Conservation (phyloP, 2,329 filamentous ascomycete genomes). For the Trichoderma simmonsii region DNA sequence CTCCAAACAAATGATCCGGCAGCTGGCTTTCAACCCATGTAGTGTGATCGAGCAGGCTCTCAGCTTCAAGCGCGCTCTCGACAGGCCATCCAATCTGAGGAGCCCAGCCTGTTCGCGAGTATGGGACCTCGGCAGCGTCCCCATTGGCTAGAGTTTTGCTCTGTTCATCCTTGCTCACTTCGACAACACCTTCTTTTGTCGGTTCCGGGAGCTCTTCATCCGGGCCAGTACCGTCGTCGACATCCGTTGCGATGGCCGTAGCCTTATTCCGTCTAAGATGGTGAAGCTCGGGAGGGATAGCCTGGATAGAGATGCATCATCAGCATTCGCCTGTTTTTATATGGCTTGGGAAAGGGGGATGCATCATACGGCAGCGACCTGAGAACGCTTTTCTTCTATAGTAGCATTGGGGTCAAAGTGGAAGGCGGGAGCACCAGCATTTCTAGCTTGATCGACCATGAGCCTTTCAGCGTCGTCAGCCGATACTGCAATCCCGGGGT, state of each 20-base stretch:
- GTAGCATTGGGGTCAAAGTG: constrained; percentile 84
- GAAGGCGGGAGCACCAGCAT: constrained; percentile 76
- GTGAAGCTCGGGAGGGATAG: constrained; percentile 39
- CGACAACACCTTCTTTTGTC: constrained; percentile 65
- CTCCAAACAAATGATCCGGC: constrained; percentile 87
- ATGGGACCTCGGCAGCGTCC: constrained; percentile 47
- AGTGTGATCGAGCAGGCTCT: constrained; percentile 79
- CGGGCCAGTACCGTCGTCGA: constrained; percentile 65
- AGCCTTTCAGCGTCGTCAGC: constrained; percentile 69
- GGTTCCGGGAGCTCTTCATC: constrained; percentile 76
- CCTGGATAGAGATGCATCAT: constrained; percentile 26
- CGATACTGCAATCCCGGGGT: constrained; percentile 65
- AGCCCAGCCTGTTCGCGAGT: constrained; percentile 72
- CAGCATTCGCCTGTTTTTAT: background rate
- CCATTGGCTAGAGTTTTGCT: constrained; percentile 49
- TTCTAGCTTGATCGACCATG: constrained; percentile 73
- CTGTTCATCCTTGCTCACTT: constrained; percentile 48
- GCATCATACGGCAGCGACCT: constrained; percentile 66
- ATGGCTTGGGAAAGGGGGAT: background rate
- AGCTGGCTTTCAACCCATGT: constrained; percentile 82
- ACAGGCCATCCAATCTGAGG: constrained; percentile 73
- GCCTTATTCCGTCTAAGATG: constrained; percentile 49
- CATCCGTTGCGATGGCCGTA: constrained; percentile 73
- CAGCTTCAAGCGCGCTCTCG: constrained; percentile 55
- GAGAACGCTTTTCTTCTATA: constrained; percentile 78